A percentile compares a stretch with the other conserved stretches of the same genome.
Evolutionary conservation across 2,329 filamentous ascomycete species (phyloP).

Genomic region (Fusarium camptoceras): DNA sequence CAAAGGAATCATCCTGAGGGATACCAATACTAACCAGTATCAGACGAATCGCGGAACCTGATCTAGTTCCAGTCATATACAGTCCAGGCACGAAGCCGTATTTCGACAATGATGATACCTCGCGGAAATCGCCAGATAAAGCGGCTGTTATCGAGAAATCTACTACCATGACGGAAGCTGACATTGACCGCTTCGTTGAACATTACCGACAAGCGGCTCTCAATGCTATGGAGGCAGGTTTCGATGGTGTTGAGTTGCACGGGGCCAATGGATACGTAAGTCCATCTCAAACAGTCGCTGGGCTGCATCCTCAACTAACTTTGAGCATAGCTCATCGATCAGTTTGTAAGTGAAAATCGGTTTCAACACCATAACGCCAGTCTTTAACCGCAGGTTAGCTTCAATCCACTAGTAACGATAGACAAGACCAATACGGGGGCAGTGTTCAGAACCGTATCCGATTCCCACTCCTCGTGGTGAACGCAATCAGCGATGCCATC

Average conservation of each 20-base stretch:
- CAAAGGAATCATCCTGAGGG: background rate
- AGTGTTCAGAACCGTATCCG: slow-evolving; percentile 63
- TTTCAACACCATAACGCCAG: too few relatives aligned
- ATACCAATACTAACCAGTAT: background rate
- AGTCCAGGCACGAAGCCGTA: slow-evolving; percentile 25
- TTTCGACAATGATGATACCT: background rate
- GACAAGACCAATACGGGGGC: slow-evolving; percentile 65
- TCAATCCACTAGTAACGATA: slow-evolving; percentile 60
- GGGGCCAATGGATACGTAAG: slow-evolving; percentile 69
- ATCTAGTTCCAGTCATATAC: slow-evolving; percentile 24
- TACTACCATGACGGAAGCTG: slow-evolving; percentile 65
- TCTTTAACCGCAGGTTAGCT: slow-evolving; percentile 17
- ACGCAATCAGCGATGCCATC: slow-evolving; percentile 55
- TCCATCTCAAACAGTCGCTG: background rate
- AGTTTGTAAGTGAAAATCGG: slow-evolving; percentile 58
- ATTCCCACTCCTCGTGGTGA: slow-evolving; percentile 62
- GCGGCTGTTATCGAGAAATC: slow-evolving; percentile 49
- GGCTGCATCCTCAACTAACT: background rate
- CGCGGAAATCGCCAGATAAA: background rate
- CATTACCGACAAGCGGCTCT: slow-evolving; percentile 67
- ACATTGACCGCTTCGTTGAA: slow-evolving; percentile 72
- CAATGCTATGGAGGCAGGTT: slow-evolving; percentile 65
- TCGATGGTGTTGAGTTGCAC: slow-evolving; percentile 71
- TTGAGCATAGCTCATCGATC: slow-evolving; percentile 57
- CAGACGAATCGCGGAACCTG: slow-evolving; percentile 33